Conservation (phyloP, 176 grass and related monocot genomes). For the Carex pumila region DNA sequence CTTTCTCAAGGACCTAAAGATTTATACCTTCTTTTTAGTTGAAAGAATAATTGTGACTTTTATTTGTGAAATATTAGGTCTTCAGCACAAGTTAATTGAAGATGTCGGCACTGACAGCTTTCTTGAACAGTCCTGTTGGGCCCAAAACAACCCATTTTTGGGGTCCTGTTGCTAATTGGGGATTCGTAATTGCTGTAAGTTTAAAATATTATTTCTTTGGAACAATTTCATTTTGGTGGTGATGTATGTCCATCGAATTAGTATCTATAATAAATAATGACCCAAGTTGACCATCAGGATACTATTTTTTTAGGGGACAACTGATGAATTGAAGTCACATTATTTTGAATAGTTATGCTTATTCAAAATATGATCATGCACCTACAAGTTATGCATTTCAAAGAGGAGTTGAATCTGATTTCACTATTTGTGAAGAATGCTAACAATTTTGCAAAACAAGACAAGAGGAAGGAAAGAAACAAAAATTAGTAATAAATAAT, state of each 20-base stretch:
- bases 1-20: background rate
- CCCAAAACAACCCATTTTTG: slow-evolving; percentile 87
- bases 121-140: slow-evolving; percentile 68
- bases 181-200: slow-evolving; percentile 59
- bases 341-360: background rate
- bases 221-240: background rate
- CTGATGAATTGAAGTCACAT: background rate
- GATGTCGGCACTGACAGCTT: slow-evolving; percentile 38
- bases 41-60: background rate
- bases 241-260: background rate
- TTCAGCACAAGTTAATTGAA: slow-evolving; percentile 1
- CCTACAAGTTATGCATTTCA: background rate
- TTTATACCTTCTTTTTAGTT: background rate
- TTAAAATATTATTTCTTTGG: background rate
- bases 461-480: background rate
- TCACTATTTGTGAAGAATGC: background rate
- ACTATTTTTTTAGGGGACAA: background rate
- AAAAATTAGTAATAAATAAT: background rate
- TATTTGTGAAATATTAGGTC: slow-evolving; percentile 4
- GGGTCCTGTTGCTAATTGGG: slow-evolving; percentile 72
- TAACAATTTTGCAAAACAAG: background rate
- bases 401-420: background rate
- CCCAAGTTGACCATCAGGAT: background rate
- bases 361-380: background rate
- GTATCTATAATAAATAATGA: background rate